Percentiles rank a stretch among this genome's conserved stretches.
These are phyloP conservation scores for Hypoxylon lenormandii DNA, from an alignment of 495 filamentous ascomycete genomes.

Conservation along the genomic window DNA sequence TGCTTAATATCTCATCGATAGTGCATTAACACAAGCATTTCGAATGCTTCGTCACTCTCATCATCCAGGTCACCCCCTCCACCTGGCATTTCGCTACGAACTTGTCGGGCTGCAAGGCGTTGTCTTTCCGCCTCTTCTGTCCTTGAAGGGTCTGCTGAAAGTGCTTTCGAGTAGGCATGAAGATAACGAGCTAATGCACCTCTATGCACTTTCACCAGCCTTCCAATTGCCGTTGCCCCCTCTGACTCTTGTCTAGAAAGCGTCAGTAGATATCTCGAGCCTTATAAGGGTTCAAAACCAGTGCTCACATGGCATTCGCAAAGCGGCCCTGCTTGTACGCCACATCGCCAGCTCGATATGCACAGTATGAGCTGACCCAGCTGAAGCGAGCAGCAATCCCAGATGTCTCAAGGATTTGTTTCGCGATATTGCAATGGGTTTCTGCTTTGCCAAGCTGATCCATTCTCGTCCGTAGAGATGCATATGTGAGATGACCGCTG, in stretches of 20 bases:
- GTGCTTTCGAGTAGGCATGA: constrained; percentile 24
- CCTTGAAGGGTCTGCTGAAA: constrained; percentile 17
- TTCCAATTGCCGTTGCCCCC: constrained; percentile 18
- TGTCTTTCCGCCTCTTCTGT: constrained; percentile 16
- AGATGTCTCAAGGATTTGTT: constrained; percentile 17
- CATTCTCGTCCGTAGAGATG: constrained; percentile 24
- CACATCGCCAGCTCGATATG: constrained; percentile 22
- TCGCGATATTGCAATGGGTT: constrained; percentile 7
- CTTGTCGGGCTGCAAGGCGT: constrained; percentile 15
- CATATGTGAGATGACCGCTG: constrained; percentile 21
- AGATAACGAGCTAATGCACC: constrained; percentile 22
- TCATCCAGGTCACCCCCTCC: constrained; percentile 22
- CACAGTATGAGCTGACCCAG: constrained; percentile 33
- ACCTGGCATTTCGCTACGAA: constrained; percentile 11
- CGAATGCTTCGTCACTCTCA: constrained; percentile 28
- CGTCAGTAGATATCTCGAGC: not conserved
- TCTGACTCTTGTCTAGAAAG: constrained; percentile 12
- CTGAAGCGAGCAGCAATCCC: constrained; percentile 19
- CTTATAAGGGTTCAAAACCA: not conserved
- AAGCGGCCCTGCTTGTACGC: constrained; percentile 24
- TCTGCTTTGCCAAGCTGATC: constrained; percentile 11
- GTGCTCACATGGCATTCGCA: constrained; percentile 18
- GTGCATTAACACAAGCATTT: constrained; percentile 27
- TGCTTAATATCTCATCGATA: constrained; percentile 12
- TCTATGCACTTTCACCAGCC: constrained; percentile 16